These are phyloP conservation scores for Anethum foeniculum DNA, from an alignment of 140 eudicot genomes.

Conservation along the genomic window DNA sequence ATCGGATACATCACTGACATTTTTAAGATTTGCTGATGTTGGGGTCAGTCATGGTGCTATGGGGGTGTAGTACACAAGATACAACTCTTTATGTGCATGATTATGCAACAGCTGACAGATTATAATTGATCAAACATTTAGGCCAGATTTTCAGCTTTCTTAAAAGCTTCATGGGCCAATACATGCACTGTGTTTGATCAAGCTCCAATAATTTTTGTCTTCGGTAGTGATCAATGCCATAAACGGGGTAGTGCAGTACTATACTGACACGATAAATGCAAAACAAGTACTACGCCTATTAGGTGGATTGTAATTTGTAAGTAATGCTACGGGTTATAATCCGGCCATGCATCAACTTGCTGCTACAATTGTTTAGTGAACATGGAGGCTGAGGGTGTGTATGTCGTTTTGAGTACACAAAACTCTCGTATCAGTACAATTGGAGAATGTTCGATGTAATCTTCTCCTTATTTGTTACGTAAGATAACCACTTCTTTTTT, in stretches of 20 bases:
- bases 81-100: background rate
- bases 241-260: background rate
- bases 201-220: background rate
- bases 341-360: background rate
- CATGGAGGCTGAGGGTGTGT: background rate
- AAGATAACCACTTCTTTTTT: no score
- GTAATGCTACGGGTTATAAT: background rate
- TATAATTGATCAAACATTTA: background rate
- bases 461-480: no score
- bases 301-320: background rate
- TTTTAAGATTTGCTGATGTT: background rate
- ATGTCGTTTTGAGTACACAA: no score
- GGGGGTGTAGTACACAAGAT: no score
- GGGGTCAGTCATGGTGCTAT: background rate
- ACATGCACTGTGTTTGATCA: background rate
- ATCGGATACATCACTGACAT: background rate
- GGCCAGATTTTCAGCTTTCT: background rate
- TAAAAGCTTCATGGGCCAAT: background rate
- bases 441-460: no score
- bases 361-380: no score
- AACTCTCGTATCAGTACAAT: no score
- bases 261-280: background rate
- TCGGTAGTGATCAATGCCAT: background rate
- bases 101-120: background rate
- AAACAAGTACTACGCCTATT: background rate